Evolutionary conservation across 2,329 filamentous ascomycete species (phyloP).

Genomic region (Colletotrichum lindemuthianum): DNA sequence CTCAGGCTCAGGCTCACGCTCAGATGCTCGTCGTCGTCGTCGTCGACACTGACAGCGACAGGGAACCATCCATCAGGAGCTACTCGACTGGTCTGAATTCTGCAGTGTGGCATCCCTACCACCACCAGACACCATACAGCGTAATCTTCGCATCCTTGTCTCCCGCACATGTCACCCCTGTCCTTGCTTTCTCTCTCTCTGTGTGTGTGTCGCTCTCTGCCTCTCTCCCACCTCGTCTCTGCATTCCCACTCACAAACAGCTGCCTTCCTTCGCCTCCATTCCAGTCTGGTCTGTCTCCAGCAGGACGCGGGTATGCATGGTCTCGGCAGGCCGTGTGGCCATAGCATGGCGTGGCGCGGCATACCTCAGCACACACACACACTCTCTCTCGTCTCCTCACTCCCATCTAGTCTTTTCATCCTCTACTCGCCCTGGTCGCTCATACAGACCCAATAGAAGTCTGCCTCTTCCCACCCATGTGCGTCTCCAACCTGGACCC

Average conservation of each 20-base stretch:
- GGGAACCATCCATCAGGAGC: no score
- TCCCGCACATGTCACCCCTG: no score
- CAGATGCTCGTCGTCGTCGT: background rate
- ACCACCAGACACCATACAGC: no score
- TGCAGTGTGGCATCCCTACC: no score
- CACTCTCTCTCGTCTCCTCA: constrained; percentile 3
- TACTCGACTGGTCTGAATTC: no score
- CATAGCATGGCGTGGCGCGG: constrained; percentile 30
- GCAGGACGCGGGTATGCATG: constrained; percentile 28
- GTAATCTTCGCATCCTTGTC: no score
- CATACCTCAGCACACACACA: constrained; percentile 21
- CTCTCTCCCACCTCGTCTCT: background rate
- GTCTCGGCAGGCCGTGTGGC: constrained; percentile 17
- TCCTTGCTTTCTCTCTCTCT: background rate
- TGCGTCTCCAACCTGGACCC: constrained; percentile 22
- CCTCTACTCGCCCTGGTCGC: constrained; percentile 17
- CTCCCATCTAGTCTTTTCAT: constrained; percentile 7
- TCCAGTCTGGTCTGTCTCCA: background rate
- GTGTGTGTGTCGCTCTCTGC: constrained; percentile 7
- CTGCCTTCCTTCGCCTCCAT: background rate
- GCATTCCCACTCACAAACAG: no score
- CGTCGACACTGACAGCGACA: background rate
- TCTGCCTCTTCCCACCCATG: constrained; percentile 1
- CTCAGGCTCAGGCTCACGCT: constrained; percentile 2
- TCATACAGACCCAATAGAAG: constrained; percentile 10